Base-by-base conservation (phyloP, 2,329 filamentous ascomycete genomes). In the Calonectria ilicicola region DNA sequence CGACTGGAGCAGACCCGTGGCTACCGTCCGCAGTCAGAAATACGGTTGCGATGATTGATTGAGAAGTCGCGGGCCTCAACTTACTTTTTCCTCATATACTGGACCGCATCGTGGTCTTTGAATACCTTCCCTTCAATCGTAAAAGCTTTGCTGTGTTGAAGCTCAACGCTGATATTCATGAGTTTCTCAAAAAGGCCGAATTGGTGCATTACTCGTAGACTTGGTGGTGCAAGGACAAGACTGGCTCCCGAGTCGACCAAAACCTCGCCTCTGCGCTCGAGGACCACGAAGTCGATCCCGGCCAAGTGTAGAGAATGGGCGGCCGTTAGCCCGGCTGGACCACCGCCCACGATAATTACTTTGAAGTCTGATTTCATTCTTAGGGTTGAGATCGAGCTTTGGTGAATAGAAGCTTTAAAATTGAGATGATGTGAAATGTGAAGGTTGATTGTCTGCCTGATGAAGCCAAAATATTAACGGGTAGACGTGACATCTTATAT, bases 1-100 rank as follows among this genome's bases (percentile, higher is more conserved):
- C 74, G 75, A 77, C 69, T 65, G 78, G 1, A 27, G 65, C 44
- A 44, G 56, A n/a, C 29, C 71, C 67, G n/a, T 78, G 76, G 1
- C 76, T 76, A 73, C 60, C 1, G 63, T 71, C 23, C 26, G 2
- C 5, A 12, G 21, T 46, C 21, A 46, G 23, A 4, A 21, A 40
- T 14, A 60, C 7, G 17, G 53, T 29, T 32, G 27, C 32, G 58
- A 60, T 60, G 49, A 26, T 71, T 7, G 56, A 35, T 51, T 47
- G 6, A 46, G 17, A 10, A 21, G 1, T 23, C 29, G 19, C 19
- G 58, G 12, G 15, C 23, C 12, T 5, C 26, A 10, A 21, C 46
- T 27, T 19, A 29, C 32, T 49, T 64, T 42, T 29, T 64, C 46
- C 26, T 64, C 27, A 58, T 67, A 35, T n/a, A 19, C 15, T 27